A percentile compares a stretch with the other conserved stretches of the same genome.
Evolutionary conservation across 345 rosid species (phyloP).

Genomic region (Citrus sp.): DNA sequence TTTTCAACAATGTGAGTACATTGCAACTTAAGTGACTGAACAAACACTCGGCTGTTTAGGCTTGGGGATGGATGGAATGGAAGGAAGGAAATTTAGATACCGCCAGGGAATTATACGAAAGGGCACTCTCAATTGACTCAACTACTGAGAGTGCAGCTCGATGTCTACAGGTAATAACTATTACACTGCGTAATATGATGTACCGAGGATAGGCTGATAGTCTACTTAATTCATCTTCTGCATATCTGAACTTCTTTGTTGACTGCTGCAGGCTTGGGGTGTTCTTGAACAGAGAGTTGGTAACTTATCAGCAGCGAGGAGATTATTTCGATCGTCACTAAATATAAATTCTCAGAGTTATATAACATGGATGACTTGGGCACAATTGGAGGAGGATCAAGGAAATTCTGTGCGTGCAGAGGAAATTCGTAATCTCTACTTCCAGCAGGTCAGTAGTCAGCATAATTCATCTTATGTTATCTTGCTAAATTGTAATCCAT

Average conservation of each 20-base stretch:
- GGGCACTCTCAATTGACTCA: slow-evolving; percentile 68
- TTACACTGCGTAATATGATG: not conserved
- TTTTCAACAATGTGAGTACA: not conserved
- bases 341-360: slow-evolving; percentile 86
- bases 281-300: slow-evolving; percentile 90
- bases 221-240: not conserved
- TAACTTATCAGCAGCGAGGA: slow-evolving; percentile 78
- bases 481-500: not conserved
- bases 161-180: slow-evolving; percentile 70
- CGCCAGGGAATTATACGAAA: slow-evolving; percentile 81
- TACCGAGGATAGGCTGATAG: not conserved
- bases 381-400: slow-evolving; percentile 89
- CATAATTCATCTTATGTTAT: not conserved
- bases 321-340: slow-evolving; percentile 82
- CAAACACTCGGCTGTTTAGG: slow-evolving; percentile 44
- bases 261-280: slow-evolving; percentile 80
- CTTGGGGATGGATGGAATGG: slow-evolving; percentile 99
- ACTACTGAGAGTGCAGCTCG: slow-evolving; percentile 85
- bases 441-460: slow-evolving; percentile 72
- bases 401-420: slow-evolving; percentile 91
- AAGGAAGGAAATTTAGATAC: slow-evolving; percentile 81
- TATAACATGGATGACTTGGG: slow-evolving; percentile 99
- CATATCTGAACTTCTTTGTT: not conserved
- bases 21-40: slow-evolving; percentile 5
- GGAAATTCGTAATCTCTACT: slow-evolving; percentile 87